A percentile compares a stretch with the other conserved stretches of the same genome.
phyloP scores from a whole-genome alignment of 1,139 yeast species.

The Saccharomyces hybrid region DNA sequence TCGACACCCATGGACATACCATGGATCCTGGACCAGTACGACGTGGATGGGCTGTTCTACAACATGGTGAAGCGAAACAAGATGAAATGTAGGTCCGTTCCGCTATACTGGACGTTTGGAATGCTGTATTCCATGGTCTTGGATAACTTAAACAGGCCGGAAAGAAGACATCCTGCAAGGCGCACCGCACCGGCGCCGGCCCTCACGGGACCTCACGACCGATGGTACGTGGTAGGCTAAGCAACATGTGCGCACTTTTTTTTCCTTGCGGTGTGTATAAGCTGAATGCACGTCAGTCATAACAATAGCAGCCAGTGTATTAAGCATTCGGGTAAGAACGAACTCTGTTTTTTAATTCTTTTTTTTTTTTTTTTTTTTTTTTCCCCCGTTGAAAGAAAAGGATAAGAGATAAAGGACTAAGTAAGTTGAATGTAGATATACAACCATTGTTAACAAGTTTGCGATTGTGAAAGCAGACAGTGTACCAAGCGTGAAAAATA shows the following conservation, averaged over 20 bases:
- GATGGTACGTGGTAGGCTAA: slow-evolving; percentile 6
- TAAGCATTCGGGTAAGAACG: slow-evolving; percentile 1
- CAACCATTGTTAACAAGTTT: background rate
- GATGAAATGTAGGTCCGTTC: slow-evolving; percentile 7
- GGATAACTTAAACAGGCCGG: background rate
- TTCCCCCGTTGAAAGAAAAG: slow-evolving; percentile 1
- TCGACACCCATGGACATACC: slow-evolving; percentile 10
- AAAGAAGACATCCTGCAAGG: background rate
- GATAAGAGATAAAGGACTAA: slow-evolving; percentile 1
- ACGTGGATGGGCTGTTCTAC: slow-evolving; percentile 23
- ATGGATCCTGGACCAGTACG: slow-evolving; percentile 17
- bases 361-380: background rate
- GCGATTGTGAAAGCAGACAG: background rate
- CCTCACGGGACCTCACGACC: background rate
- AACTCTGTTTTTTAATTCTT: background rate
- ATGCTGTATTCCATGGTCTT: background rate
- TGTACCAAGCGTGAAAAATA: slow-evolving; percentile 1
- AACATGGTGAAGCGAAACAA: slow-evolving; percentile 10
- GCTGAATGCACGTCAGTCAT: background rate
- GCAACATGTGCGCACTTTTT: background rate
- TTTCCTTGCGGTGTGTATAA: background rate
- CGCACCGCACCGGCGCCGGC: background rate
- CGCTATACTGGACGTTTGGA: background rate
- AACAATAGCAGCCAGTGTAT: background rate
- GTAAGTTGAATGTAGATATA: background rate